Conservation (phyloP, 1,284 basidiomycete species). For the Erythrobasidium hasegawianum region DNA sequence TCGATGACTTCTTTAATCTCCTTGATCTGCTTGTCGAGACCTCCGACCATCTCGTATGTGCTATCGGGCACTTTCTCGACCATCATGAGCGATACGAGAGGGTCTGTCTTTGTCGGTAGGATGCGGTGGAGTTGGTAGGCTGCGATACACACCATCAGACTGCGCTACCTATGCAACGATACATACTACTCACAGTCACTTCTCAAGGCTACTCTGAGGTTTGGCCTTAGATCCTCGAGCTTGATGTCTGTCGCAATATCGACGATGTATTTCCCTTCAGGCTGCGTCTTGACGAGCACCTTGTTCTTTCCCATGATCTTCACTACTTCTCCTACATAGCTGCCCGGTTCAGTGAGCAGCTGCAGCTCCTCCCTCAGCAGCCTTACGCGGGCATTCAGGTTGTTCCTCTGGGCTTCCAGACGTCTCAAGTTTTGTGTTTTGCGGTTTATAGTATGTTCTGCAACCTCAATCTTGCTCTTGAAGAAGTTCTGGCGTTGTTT, state of each 20-base stretch:
- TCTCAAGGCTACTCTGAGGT: conserved; percentile 88
- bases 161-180: neutral
- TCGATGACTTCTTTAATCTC: conserved; percentile 99
- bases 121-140: conserved; percentile 63
- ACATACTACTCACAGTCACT: conserved; percentile 60
- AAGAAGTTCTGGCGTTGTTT: conserved; percentile 60
- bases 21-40: conserved; percentile 96
- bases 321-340: conserved; percentile 95
- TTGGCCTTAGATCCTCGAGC: conserved; percentile 71
- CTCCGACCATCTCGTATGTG: conserved; percentile 99
- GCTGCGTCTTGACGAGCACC: conserved; percentile 96
- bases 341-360: conserved; percentile 90
- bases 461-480: conserved; percentile 88
- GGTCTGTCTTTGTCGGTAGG: conserved; percentile 91
- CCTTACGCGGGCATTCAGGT: conserved; percentile 89
- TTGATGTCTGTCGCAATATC: conserved; percentile 89
- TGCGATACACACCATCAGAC: neutral
- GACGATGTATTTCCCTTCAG: conserved; percentile 63
- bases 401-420: conserved; percentile 93
- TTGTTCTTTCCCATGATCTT: conserved; percentile 99
- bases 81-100: conserved; percentile 97
- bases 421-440: conserved; percentile 95
- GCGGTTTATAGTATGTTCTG: conserved; percentile 87
- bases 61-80: conserved; percentile 99
- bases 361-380: conserved; percentile 89